A percentile compares a stretch with the other conserved stretches of the same genome.
Evolutionary conservation across 2,329 filamentous ascomycete species (phyloP).

Genomic region (Alternaria infectoria): DNA sequence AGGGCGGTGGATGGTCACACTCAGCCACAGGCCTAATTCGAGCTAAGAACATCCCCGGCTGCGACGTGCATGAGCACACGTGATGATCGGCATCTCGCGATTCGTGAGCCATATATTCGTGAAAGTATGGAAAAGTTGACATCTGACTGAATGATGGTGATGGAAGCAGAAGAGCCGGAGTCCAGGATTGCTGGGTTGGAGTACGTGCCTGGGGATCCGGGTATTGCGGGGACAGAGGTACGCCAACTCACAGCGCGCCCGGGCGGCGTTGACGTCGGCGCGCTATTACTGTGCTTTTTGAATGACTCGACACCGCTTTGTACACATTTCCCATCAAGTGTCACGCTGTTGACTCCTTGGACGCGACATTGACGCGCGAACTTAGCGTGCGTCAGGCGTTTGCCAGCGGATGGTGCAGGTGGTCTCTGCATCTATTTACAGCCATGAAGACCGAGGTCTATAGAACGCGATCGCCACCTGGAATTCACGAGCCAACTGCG

Average conservation of each 20-base stretch:
- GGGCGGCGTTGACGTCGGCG: constrained; percentile 7
- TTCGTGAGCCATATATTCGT: not conserved
- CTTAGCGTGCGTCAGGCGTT: constrained; percentile 7
- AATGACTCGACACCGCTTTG: not conserved
- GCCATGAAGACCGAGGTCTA: constrained; percentile 26
- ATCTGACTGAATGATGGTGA: not conserved
- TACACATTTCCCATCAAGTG: not conserved
- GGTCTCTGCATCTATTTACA: constrained; percentile 21
- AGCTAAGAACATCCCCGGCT: constrained; percentile 21
- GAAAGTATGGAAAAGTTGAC: not conserved
- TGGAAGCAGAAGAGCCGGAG: not conserved
- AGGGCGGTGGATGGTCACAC: constrained; percentile 18
- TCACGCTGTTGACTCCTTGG: not conserved
- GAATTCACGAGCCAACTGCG: not conserved
- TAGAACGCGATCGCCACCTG: constrained; percentile 14
- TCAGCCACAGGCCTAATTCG: constrained; percentile 19
- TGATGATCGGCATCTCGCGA: constrained; percentile 12
- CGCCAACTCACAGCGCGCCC: constrained; percentile 13
- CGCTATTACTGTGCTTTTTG: constrained; percentile 4
- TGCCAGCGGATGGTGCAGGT: constrained; percentile 16
- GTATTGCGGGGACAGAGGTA: constrained; percentile 14
- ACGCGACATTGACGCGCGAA: constrained; percentile 21
- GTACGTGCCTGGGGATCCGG: constrained; percentile 3
- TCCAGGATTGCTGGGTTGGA: not conserved
- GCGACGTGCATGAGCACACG: constrained; percentile 40